Evolutionary conservation across 306 rosid species (phyloP).

Genomic region (Begonia masoniana): DNA sequence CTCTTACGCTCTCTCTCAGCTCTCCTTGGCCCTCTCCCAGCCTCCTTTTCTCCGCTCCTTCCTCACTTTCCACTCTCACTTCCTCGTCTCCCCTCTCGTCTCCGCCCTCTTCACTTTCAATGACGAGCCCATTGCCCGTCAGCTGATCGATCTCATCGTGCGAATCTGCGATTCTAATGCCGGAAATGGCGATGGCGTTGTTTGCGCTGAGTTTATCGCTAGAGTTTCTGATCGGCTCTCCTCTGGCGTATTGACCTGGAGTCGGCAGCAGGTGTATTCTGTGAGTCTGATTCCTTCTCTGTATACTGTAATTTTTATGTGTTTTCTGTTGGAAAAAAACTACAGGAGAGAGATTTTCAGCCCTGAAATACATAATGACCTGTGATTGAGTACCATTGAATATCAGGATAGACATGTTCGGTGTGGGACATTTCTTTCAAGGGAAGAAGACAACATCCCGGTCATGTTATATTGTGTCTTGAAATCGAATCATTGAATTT

Average conservation of each 20-base stretch:
- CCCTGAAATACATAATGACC: too few relatives aligned
- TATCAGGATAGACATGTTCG: too few relatives aligned
- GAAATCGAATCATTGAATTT: too few relatives aligned
- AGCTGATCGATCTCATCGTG: constrained; percentile 35
- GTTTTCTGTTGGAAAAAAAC: too few relatives aligned
- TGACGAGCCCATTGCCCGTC: constrained; percentile 52
- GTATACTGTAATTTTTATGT: too few relatives aligned
- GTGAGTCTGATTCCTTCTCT: constrained; percentile 13
- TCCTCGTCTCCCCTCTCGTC: constrained; percentile 61
- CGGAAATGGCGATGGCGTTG: constrained; percentile 13
- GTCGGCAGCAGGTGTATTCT: constrained; percentile 51
- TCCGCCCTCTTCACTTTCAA: constrained; percentile 53
- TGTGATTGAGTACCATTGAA: too few relatives aligned
- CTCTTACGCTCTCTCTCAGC: constrained; percentile 81
- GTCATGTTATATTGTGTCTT: too few relatives aligned
- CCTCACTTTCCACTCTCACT: constrained; percentile 59
- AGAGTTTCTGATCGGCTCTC: constrained; percentile 46
- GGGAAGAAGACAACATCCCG: too few relatives aligned
- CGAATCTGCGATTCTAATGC: constrained; percentile 20
- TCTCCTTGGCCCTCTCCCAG: constrained; percentile 57
- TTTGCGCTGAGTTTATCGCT: constrained; percentile 31
- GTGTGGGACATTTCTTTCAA: too few relatives aligned
- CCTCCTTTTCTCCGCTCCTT: constrained; percentile 46
- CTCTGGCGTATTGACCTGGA: constrained; percentile 57
- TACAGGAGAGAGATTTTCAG: too few relatives aligned